phyloP scores from a whole-genome alignment of 2,329 filamentous ascomycete species.

The Colletotrichum sp. region DNA sequence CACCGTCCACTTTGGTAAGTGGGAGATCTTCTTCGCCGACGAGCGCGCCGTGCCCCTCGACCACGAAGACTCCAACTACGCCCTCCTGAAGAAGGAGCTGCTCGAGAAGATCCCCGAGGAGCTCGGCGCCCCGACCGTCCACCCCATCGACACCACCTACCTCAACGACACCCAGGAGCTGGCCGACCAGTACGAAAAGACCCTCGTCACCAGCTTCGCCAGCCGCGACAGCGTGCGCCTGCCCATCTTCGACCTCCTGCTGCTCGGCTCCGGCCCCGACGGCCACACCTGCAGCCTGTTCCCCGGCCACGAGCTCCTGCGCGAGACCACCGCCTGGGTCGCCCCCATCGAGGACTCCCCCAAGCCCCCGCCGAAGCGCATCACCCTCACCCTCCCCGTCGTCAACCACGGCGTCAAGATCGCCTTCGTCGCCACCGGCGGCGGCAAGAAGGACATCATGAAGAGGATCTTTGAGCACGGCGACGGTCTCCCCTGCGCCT shows the following conservation, averaged over 20 bases:
- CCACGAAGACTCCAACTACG: constrained; percentile 94
- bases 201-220: constrained; percentile 84
- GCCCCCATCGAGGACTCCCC: constrained; percentile 91
- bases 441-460: constrained; percentile 87
- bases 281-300: constrained; percentile 98
- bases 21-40: constrained; percentile 99
- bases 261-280: constrained; percentile 93
- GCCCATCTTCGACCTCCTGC: constrained; percentile 91
- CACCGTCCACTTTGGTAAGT: constrained; percentile 78
- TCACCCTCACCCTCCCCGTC: constrained; percentile 91
- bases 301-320: constrained; percentile 84
- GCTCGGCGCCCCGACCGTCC: constrained; percentile 71
- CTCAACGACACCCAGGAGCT: constrained; percentile 87
- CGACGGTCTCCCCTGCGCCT: constrained; percentile 79
- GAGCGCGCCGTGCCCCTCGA: constrained; percentile 93
- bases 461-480: constrained; percentile 91
- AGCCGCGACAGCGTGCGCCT: constrained; percentile 92
- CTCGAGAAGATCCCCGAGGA: constrained; percentile 83
- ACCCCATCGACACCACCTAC: constrained; percentile 71
- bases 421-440: constrained; percentile 90
- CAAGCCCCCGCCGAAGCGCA: constrained; percentile 89
- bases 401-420: constrained; percentile 86
- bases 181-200: constrained; percentile 92
- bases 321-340: constrained; percentile 91
- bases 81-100: constrained; percentile 83